Conservation (phyloP, 73 alveolate species). For the Breviolum minutum region DNA sequence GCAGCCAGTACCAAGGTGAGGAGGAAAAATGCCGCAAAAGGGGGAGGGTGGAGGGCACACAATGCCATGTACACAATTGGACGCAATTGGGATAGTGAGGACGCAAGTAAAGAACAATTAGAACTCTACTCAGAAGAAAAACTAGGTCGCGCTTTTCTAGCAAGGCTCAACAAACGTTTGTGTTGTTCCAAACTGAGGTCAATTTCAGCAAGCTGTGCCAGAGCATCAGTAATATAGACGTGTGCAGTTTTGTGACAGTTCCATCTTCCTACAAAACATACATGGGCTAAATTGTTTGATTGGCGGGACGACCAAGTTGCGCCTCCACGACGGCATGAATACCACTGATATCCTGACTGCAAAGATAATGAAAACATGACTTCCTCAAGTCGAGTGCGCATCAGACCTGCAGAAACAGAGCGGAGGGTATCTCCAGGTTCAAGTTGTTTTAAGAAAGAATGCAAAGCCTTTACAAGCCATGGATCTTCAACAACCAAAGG, state of each 20-base stretch:
- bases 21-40: too few relatives aligned
- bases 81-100: too few relatives aligned
- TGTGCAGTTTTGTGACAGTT: background rate
- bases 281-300: background rate
- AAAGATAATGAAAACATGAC: background rate
- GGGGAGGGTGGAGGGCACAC: too few relatives aligned
- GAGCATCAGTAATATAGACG: background rate
- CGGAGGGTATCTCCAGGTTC: background rate
- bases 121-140: background rate
- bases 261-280: background rate
- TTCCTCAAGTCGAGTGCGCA: background rate
- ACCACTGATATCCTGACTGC: background rate
- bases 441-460: background rate
- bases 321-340: background rate
- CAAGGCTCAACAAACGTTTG: background rate
- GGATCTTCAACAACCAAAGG: constrained; percentile 1
- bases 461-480: background rate
- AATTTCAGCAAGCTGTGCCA: background rate
- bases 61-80: too few relatives aligned
- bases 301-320: background rate
- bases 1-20: too few relatives aligned
- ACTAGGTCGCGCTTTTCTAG: background rate
- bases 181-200: background rate
- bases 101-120: too few relatives aligned
- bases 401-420: background rate